Evolutionary conservation across 495 filamentous ascomycete species (phyloP), one percentile per base, ranked within the genome.

Genomic region (Penicillium longicatenatum): DNA sequence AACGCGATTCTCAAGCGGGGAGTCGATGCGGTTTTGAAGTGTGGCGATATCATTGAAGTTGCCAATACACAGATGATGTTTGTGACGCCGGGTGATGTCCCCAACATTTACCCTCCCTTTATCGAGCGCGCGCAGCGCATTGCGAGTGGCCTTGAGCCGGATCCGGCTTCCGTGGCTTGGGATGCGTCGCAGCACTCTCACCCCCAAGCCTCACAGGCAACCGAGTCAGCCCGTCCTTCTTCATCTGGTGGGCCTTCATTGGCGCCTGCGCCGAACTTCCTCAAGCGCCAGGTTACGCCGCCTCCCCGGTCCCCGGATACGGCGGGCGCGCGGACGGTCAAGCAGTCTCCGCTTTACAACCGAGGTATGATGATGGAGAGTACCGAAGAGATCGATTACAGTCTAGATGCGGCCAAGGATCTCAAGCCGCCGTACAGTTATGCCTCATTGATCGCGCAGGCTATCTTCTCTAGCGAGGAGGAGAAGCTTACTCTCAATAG

Each of bases 31-130:
- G 72, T 83, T 19, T 80, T 98, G 33, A 81, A 83, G 19, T 93
- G 90, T 68, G 94, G 94, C 31, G 85, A 91, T 67, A 89, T 98
- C 49, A 87, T 98, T 53, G 90, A 95, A 64, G 88, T 97, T 70
- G 89, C 86, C 57, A 91, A 91, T 45, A 86, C 91, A 6, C 92
- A 98, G 75, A 98, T 98, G 94, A 92, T 98, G 84, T 98, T 98
- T 75, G 89, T 97, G 17, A 82, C 93, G 22, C 91, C 94, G n/a
- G 71, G 82, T 60, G 74, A 83, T 70, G 70, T 82, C 61, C 72
- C 80, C 68, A 68, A 81, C n/a, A 85, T 94, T 54, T 62, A 84
- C 55, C 71, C 80, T 50, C 71, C 75, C 72, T 72, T 86, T 70
- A 58, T 85, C 68, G 68, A 85, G 61, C 50, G 82, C 67, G 56